These are phyloP conservation scores for Botrytis porri DNA, from an alignment of 2,329 filamentous ascomycete genomes.

Conservation along the genomic window DNA sequence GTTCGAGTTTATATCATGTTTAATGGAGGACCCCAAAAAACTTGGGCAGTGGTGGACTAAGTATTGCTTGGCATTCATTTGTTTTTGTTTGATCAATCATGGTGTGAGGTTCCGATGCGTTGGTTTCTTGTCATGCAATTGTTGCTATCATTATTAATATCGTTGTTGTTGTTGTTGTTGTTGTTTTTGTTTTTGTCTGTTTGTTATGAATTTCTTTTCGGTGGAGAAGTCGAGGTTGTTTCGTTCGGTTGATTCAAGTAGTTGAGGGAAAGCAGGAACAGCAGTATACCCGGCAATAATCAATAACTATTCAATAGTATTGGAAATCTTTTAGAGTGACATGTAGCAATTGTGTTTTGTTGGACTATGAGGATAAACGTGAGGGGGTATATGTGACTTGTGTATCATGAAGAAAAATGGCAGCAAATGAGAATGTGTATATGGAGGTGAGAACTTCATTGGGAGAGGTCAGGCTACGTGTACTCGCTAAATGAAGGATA, in stretches of 20 bases:
- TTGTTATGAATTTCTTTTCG: neutral
- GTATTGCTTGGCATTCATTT: neutral
- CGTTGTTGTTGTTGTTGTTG: conserved; percentile 11
- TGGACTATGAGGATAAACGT: neutral
- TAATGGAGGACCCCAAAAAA: neutral
- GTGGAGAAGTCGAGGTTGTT: neutral
- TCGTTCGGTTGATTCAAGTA: neutral
- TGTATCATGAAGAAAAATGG: neutral
- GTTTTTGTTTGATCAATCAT: neutral
- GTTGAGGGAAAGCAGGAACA: neutral
- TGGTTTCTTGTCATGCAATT: neutral
- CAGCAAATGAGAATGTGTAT: neutral
- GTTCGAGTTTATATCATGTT: neutral
- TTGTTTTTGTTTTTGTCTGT: conserved; percentile 7
- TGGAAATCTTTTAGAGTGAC: neutral
- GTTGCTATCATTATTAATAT: neutral
- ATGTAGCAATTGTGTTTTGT: neutral
- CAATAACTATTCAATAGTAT: neutral
- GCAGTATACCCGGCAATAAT: conserved; percentile 2
- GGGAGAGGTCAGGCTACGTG: neutral
- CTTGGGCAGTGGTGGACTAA: neutral
- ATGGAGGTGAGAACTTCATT: neutral
- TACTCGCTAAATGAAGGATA: neutral
- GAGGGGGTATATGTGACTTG: neutral
- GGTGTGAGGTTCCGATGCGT: neutral